phyloP scores from a whole-genome alignment of 2,329 filamentous ascomycete genomes.

The Colletotrichum sp. region DNA sequence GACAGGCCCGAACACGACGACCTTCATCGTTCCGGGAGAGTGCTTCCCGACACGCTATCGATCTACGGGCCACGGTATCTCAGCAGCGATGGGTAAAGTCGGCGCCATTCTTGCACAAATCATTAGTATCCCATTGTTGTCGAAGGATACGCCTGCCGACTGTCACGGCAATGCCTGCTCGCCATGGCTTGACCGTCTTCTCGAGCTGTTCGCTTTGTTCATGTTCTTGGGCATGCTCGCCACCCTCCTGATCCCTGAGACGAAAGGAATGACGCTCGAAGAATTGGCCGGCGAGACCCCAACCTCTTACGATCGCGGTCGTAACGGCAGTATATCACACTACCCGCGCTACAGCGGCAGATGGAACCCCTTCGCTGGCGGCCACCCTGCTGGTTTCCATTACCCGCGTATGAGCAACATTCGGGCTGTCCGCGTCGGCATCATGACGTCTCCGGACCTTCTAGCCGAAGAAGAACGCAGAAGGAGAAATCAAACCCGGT shows the following conservation, averaged over 20 bases:
- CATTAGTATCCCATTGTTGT: slow-evolving; percentile 67
- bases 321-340: slow-evolving; percentile 52
- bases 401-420: slow-evolving; percentile 42
- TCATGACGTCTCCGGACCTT: slow-evolving; percentile 49
- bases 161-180: slow-evolving; percentile 55
- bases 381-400: slow-evolving; percentile 55
- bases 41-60: slow-evolving; percentile 70
- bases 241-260: slow-evolving; percentile 78
- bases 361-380: slow-evolving; percentile 56
- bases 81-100: slow-evolving; percentile 70
- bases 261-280: slow-evolving; percentile 76
- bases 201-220: slow-evolving; percentile 81
- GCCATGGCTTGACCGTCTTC: slow-evolving; percentile 73
- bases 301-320: slow-evolving; percentile 60
- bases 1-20: slow-evolving; percentile 64
- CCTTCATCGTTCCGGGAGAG: slow-evolving; percentile 69
- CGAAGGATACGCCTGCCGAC: slow-evolving; percentile 55
- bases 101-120: slow-evolving; percentile 72
- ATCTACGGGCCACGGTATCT: slow-evolving; percentile 67
- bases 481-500: slow-evolving; percentile 15
- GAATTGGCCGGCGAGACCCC: slow-evolving; percentile 71
- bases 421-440: slow-evolving; percentile 39
- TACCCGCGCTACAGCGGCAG: slow-evolving; percentile 34
- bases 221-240: slow-evolving; percentile 76
- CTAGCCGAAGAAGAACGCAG: slow-evolving; percentile 24